Percentiles rank a stretch among this genome's conserved stretches.
phyloP scores from a whole-genome alignment of 2,329 filamentous ascomycete genomes.

The Penicillium sp. region DNA sequence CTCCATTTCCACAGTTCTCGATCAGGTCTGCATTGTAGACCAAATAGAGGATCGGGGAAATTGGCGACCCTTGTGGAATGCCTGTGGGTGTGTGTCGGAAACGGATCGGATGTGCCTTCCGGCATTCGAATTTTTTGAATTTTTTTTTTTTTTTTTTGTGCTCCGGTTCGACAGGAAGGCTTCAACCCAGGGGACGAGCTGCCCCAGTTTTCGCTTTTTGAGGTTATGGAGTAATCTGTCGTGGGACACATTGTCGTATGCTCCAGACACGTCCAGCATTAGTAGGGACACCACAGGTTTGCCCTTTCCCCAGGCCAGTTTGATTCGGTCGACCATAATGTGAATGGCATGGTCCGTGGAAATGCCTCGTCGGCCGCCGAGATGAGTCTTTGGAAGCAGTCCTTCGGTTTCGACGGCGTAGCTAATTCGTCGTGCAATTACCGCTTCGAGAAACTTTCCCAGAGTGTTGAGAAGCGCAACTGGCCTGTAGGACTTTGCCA shows the following conservation, averaged over 20 bases:
- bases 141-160: no score
- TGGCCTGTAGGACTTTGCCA: neutral
- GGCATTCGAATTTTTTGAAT: neutral
- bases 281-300: slow-evolving; percentile 1
- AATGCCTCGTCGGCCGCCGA: neutral
- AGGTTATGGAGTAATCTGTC: slow-evolving; percentile 7
- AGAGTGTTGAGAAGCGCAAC: neutral
- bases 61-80: slow-evolving; percentile 22
- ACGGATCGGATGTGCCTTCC: neutral
- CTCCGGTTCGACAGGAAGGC: neutral
- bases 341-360: neutral
- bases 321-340: neutral
- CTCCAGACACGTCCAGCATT: slow-evolving; percentile 12
- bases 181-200: neutral
- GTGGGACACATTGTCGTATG: slow-evolving; percentile 13
- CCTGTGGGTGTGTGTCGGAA: slow-evolving; percentile 11
- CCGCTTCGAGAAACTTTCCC: neutral
- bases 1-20: slow-evolving; percentile 4
- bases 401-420: neutral
- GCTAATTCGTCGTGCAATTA: neutral
- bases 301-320: neutral
- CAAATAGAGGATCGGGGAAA: slow-evolving; percentile 27
- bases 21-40: slow-evolving; percentile 27
- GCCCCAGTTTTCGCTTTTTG: neutral
- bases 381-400: neutral